Evolutionary conservation across 768 basidiomycete species (phyloP).

Genomic region (Serendipita sp.): DNA sequence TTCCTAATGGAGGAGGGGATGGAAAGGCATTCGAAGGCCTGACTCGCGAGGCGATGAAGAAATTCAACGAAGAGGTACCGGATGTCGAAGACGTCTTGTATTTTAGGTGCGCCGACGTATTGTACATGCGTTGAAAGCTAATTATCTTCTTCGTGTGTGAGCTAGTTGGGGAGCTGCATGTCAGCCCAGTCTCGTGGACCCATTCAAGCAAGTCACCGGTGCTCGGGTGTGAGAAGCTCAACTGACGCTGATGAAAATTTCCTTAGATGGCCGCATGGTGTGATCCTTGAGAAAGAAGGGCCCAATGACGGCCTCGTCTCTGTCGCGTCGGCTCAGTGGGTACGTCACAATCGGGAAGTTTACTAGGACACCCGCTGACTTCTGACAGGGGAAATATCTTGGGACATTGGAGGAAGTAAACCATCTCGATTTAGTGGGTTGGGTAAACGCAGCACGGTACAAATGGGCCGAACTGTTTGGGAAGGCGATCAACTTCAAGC

Average conservation of each 20-base stretch:
- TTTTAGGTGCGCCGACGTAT: constrained; percentile 29
- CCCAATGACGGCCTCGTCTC: constrained; percentile 91
- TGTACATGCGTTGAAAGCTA: no score
- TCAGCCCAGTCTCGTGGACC: constrained; percentile 78
- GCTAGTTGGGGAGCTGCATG: constrained; percentile 78
- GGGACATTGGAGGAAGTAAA: constrained; percentile 87
- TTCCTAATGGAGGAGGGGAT: constrained; percentile 87
- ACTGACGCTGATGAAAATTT: background rate
- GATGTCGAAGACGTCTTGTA: constrained; percentile 69
- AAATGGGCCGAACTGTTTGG: constrained; percentile 83
- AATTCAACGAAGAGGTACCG: constrained; percentile 77
- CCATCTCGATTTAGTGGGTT: constrained; percentile 85
- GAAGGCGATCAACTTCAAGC: constrained; percentile 79
- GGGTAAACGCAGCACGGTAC: constrained; percentile 81
- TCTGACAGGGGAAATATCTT: constrained; percentile 68
- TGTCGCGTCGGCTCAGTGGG: constrained; percentile 77
- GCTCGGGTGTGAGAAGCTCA: background rate
- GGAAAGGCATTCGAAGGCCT: constrained; percentile 87
- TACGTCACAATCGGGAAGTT: constrained; percentile 17
- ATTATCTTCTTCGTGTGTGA: no score
- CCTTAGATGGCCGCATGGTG: constrained; percentile 54
- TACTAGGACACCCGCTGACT: background rate
- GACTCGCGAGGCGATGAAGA: constrained; percentile 68
- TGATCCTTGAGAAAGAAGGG: constrained; percentile 76
- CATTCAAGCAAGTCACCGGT: constrained; percentile 44